A percentile compares a stretch with the other conserved stretches of the same genome.
phyloP scores from a whole-genome alignment of 305 asterid species.

The Rubia tinctorum region DNA sequence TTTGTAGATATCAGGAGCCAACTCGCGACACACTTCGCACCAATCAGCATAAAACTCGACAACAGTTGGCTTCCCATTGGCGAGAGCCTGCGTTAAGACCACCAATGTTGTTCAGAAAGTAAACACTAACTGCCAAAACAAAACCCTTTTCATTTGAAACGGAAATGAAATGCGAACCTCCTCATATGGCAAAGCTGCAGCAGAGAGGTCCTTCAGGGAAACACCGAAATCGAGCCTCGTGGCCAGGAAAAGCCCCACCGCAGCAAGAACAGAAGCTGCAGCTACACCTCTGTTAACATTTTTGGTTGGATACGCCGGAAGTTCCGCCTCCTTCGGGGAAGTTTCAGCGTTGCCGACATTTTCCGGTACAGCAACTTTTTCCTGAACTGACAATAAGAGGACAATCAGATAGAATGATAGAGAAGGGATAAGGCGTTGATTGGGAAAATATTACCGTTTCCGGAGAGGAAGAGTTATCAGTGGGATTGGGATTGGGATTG shows the following conservation, averaged over 20 bases:
- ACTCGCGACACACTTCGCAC: slow-evolving; percentile 95
- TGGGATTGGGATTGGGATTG: slow-evolving; percentile 17
- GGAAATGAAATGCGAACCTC: slow-evolving; percentile 46
- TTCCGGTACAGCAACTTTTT: slow-evolving; percentile 34
- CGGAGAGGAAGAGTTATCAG: slow-evolving; percentile 25
- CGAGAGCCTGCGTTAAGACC: slow-evolving; percentile 58
- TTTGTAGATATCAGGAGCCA: slow-evolving; percentile 87
- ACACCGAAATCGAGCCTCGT: slow-evolving; percentile 67
- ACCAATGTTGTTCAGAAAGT: not conserved
- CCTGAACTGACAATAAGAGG: slow-evolving; percentile 35
- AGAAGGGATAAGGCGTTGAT: not conserved
- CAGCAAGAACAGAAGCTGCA: slow-evolving; percentile 53
- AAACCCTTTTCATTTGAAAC: too few relatives aligned
- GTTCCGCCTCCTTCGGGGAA: slow-evolving; percentile 27
- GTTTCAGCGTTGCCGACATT: slow-evolving; percentile 16
- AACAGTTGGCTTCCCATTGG: slow-evolving; percentile 95
- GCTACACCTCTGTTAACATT: slow-evolving; percentile 62
- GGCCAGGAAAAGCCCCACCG: slow-evolving; percentile 67
- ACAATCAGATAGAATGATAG: not conserved
- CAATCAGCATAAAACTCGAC: slow-evolving; percentile 98
- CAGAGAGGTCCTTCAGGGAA: slow-evolving; percentile 83
- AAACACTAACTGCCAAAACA: too few relatives aligned
- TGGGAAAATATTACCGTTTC: slow-evolving; percentile 15
- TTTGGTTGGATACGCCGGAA: slow-evolving; percentile 70
- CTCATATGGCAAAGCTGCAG: slow-evolving; percentile 80